Evolutionary conservation across 2,329 filamentous ascomycete species (phyloP).

Genomic region (Xylariaceae sp.): DNA sequence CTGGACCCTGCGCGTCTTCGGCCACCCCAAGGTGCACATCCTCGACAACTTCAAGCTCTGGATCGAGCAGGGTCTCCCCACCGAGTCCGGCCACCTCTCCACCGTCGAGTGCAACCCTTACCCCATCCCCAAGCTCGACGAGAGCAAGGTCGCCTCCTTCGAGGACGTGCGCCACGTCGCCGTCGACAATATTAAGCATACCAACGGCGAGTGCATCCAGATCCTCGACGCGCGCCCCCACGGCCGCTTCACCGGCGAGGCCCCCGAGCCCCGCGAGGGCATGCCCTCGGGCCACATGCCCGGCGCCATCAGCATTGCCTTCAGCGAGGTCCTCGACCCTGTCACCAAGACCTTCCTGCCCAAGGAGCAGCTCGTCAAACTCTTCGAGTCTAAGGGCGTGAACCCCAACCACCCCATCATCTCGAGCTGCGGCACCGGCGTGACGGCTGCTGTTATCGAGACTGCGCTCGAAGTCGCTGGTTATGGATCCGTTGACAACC

Average conservation of each 20-base stretch:
- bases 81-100: constrained; percentile 72
- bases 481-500: constrained; percentile 60
- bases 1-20: constrained; percentile 89
- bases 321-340: constrained; percentile 73
- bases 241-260: constrained; percentile 75
- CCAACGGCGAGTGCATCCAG: constrained; percentile 64
- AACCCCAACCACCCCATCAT: constrained; percentile 77
- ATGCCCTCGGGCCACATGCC: constrained; percentile 90
- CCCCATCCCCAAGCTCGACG: constrained; percentile 56
- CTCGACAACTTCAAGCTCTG: constrained; percentile 96
- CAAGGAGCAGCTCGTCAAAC: constrained; percentile 61
- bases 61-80: constrained; percentile 76
- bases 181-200: constrained; percentile 70
- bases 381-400: constrained; percentile 77
- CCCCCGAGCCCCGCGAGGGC: constrained; percentile 80
- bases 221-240: constrained; percentile 79
- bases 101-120: constrained; percentile 61
- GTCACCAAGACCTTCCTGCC: constrained; percentile 75
- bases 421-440: constrained; percentile 85
- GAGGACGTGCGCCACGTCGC: constrained; percentile 77
- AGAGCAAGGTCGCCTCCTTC: constrained; percentile 67
- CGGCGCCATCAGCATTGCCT: constrained; percentile 75
- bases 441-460: constrained; percentile 88
- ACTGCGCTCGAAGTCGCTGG: constrained; percentile 76
- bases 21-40: constrained; percentile 81